Base-by-base conservation (phyloP, 371 early-diverging fungal genomes). In the Pancytospora epiphaga region DNA sequence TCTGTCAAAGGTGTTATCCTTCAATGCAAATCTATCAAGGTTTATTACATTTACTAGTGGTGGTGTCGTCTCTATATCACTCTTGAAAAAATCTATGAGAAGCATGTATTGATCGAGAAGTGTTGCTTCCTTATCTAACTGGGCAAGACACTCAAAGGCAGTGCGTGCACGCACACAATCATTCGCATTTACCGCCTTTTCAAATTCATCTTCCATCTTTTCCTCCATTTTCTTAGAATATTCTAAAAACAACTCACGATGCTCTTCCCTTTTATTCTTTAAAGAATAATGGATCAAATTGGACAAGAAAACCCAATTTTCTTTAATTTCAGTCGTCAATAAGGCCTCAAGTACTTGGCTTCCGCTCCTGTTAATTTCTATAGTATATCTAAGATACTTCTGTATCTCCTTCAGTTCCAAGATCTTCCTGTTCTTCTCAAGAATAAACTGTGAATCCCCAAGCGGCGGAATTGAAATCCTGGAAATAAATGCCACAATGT, bases 261-360 rank as follows among this genome's bases (percentile, higher is more conserved):
- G 29, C 2, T 25, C 30, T 1, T 56, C 52, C 1, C 1, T 38
- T 2, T 36, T 34, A 50, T 34, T 52, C 25, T 71, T 60, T 25
- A 65, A 19, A 19, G 39, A 50, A 25, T 56, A 50, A 47, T 47
- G 25, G 6, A 76, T 34, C 29, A 67, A 50, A 15, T 60, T 58
- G 32, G 70, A 66, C 30, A 76, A 34, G 49, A 76, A 66, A 39
- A 50, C 50, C 71, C 71, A 72, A 38, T 76, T 71, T 3, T 76
- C 72, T 29, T 58, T 57, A 3, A 57, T 58, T 30, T 70, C 69
- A 47, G 63, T 68, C 33, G 65, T 47, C 0, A 71, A 33, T 25
- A 76, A 39, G 22, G 64, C 25, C 15, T 47, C 49, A 34, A 76
- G n/a, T 1, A 76, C 68, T 19, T 66, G 54, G 15, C 49, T 49